These are phyloP conservation scores for Phyllosticta paracitricarpa DNA, from an alignment of 2,329 filamentous ascomycete species.

Conservation along the genomic window DNA sequence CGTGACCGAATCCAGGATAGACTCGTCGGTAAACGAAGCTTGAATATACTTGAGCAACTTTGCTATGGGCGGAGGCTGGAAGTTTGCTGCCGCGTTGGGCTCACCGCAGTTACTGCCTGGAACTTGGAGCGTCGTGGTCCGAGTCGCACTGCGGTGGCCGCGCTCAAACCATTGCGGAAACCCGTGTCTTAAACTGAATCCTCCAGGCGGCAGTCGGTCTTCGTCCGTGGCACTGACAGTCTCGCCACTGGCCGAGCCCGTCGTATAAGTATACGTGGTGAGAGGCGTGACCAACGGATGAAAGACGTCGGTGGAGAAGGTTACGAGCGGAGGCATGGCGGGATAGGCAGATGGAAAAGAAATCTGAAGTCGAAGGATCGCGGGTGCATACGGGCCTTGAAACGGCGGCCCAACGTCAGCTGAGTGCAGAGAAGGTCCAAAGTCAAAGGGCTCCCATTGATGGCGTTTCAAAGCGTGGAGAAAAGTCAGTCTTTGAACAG, in stretches of 20 bases:
- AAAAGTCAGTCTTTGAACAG: conserved; percentile 10
- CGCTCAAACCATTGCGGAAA: conserved; percentile 79
- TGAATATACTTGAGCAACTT: conserved; percentile 73
- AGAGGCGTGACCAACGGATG: conserved; percentile 86
- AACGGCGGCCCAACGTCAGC: conserved; percentile 4
- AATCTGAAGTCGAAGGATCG: conserved; percentile 82
- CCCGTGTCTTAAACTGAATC: conserved; percentile 81
- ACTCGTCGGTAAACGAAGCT: conserved; percentile 68
- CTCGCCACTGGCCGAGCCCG: conserved; percentile 58
- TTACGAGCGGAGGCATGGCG: conserved; percentile 67
- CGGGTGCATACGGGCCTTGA: conserved; percentile 76
- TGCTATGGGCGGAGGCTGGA: conserved; percentile 18
- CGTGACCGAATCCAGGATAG: conserved; percentile 67
- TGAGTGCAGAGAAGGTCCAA: background rate
- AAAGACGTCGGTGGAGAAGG: conserved; percentile 87
- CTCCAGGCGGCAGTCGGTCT: conserved; percentile 74
- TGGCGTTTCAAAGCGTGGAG: conserved; percentile 3
- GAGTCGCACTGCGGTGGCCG: conserved; percentile 18
- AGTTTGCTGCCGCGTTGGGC: conserved; percentile 9
- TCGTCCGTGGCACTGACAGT: conserved; percentile 77
- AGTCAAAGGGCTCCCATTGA: background rate
- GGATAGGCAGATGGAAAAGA: conserved; percentile 78
- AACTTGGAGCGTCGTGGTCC: background rate
- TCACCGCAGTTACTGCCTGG: conserved; percentile 6
- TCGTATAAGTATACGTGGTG: conserved; percentile 90